Conservation (phyloP, 495 filamentous ascomycete genomes). For the Aspergillus nidulans region DNA sequence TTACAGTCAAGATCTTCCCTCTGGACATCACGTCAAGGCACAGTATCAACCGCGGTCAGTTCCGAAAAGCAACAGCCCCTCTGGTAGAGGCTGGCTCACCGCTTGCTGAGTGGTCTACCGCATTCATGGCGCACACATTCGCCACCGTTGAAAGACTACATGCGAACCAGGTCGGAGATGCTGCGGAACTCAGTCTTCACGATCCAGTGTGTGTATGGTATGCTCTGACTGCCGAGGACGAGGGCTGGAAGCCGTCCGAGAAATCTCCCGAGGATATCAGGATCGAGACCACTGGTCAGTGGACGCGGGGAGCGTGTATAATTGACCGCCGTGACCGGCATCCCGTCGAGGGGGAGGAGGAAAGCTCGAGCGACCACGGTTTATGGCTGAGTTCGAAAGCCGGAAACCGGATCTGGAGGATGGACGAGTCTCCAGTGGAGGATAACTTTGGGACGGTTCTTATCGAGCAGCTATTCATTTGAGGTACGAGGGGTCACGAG, state of each 20-base stretch:
- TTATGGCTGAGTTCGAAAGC: constrained; percentile 65
- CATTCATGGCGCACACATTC: constrained; percentile 75
- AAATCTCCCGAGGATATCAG: constrained; percentile 64
- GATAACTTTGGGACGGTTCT: constrained; percentile 38
- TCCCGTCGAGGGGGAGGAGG: constrained; percentile 53
- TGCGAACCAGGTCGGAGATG: constrained; percentile 48
- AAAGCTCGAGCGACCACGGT: constrained; percentile 60
- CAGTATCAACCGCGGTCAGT: constrained; percentile 55
- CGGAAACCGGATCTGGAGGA: constrained; percentile 74
- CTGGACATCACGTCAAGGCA: constrained; percentile 85
- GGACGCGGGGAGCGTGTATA: constrained; percentile 89
- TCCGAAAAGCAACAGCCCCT: constrained; percentile 51
- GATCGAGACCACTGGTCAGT: constrained; percentile 84
- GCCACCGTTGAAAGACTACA: constrained; percentile 62
- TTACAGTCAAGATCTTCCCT: constrained; percentile 79
- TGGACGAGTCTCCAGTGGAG: constrained; percentile 47
- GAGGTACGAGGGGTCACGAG: background rate
- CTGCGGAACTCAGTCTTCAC: constrained; percentile 67
- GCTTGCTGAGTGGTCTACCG: constrained; percentile 74
- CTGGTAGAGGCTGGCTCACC: constrained; percentile 58
- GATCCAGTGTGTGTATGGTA: constrained; percentile 91
- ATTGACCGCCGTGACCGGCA: constrained; percentile 66
- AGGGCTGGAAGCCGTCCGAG: constrained; percentile 39
- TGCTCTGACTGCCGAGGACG: constrained; percentile 53
- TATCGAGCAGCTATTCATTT: constrained; percentile 40